phyloP scores from a whole-genome alignment of 2,329 filamentous ascomycete genomes.

The Neonectria hederae region DNA sequence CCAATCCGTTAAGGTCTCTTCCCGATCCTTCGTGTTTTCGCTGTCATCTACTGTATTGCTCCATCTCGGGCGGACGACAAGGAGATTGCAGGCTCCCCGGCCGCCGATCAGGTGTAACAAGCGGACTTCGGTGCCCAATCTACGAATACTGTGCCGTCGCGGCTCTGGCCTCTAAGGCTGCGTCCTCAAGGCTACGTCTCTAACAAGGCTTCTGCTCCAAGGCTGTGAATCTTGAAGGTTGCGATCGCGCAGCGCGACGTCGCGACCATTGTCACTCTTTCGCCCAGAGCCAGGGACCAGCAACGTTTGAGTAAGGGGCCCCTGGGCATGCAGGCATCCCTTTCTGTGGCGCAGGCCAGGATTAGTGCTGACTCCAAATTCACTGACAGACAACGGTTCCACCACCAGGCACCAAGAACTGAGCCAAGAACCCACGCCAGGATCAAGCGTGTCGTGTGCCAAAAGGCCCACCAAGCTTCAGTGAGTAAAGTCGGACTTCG shows the following conservation, averaged over 20 bases:
- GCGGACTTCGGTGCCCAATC: neutral
- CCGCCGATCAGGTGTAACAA: neutral
- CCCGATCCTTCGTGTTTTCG: neutral
- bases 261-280: conserved; percentile 14
- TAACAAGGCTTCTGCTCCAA: neutral
- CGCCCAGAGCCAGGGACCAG: neutral
- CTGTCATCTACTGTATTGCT: neutral
- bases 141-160: neutral
- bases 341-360: conserved; percentile 32
- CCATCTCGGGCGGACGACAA: neutral
- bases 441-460: conserved; percentile 33
- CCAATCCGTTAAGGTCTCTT: neutral
- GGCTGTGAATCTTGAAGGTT: conserved; percentile 7
- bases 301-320: conserved; percentile 18
- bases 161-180: neutral
- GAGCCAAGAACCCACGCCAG: conserved; percentile 23
- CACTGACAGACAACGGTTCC: conserved; percentile 41
- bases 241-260: conserved; percentile 12
- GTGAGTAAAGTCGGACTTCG: conserved; percentile 18
- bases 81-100: neutral
- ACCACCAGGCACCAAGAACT: conserved; percentile 22
- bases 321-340: conserved; percentile 30
- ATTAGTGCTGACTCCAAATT: conserved; percentile 36
- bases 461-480: conserved; percentile 30
- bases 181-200: neutral